Evolutionary conservation across 441 rosid species (phyloP), one percentile per base, ranked within the genome.

Genomic region (Populus trichocarpa): DNA sequence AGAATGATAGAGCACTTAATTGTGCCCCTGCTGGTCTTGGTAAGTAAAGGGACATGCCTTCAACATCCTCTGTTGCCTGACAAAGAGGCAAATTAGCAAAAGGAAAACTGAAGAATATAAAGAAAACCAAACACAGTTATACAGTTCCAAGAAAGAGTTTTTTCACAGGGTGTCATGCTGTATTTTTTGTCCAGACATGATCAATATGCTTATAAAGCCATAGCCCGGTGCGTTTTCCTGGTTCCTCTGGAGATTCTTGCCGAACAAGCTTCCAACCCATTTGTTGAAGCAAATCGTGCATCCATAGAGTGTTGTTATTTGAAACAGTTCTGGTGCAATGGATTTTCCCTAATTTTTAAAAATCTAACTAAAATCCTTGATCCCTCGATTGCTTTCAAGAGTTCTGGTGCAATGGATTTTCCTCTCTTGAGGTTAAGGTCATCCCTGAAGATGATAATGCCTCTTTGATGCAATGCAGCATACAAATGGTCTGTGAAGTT

Each of bases 251-350:
- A 2, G 85, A 88, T 71, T 83, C 77, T 66, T 57, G 81, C 4
- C 66, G 71, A 67, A 86, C 81, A 59, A 84, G 80, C 40, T 75
- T 68, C 32, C 72, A 23, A 6, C 81, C 87, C 86, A 85, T 83
- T 30, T 75, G 74, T 53, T 73, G 74, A 0, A 86, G 77, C 74
- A 77, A 40, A 28, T 79, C 81, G 71, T 83, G 86, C 81, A 83
- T 80, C 46, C 70, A 61, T 14, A 77, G 1, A 14, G 6, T 33
- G 9, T 67, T 20, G 3, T 35, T 30, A 2, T 59, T 23, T 12
- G 36, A n/a, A 64, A 77, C 67, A 26, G 25, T 68, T n/a, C n/a
- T n/a, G n/a, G n/a, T n/a, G n/a, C n/a, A n/a, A n/a, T n/a, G n/a
- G n/a, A n/a, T n/a, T n/a, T n/a, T n/a, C n/a, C n/a, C n/a, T n/a